These are phyloP conservation scores for Chromera velia DNA, from an alignment of 73 alveolate genomes.

Conservation along the genomic window DNA sequence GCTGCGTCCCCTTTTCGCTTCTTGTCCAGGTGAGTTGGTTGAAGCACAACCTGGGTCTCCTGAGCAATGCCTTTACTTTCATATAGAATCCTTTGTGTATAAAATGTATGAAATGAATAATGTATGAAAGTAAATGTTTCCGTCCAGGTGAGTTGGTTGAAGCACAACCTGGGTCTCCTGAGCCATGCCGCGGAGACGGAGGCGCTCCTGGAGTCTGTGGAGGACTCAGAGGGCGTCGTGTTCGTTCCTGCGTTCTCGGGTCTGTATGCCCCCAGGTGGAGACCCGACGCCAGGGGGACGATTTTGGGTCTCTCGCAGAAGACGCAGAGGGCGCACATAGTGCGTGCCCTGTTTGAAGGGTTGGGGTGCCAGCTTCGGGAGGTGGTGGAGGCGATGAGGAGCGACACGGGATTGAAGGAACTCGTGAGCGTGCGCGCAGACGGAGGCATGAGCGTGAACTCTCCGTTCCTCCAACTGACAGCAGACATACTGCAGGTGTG, in stretches of 20 bases:
- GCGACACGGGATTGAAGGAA: background rate
- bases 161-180: slow-evolving; percentile 39
- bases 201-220: background rate
- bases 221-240: slow-evolving; percentile 53
- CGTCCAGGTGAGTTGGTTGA: no score
- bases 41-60: slow-evolving; percentile 35
- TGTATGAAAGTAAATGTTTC: no score
- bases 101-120: no score
- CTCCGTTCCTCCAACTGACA: background rate
- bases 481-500: no score
- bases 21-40: no score
- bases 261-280: slow-evolving; percentile 68
- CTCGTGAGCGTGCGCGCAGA: background rate
- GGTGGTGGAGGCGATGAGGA: slow-evolving; percentile 16
- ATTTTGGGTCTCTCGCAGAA: slow-evolving; percentile 52
- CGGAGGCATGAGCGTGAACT: background rate
- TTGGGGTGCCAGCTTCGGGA: slow-evolving; percentile 53
- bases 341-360: slow-evolving; percentile 58
- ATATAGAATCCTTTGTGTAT: no score
- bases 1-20: no score
- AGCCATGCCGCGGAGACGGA: background rate
- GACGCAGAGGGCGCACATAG: slow-evolving; percentile 53
- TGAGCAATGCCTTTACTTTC: slow-evolving; percentile 15
- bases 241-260: slow-evolving; percentile 72
- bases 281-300: slow-evolving; percentile 57